Base-by-base conservation (phyloP, 2,329 filamentous ascomycete genomes). In the Pseudophaeomoniella oleicola region DNA sequence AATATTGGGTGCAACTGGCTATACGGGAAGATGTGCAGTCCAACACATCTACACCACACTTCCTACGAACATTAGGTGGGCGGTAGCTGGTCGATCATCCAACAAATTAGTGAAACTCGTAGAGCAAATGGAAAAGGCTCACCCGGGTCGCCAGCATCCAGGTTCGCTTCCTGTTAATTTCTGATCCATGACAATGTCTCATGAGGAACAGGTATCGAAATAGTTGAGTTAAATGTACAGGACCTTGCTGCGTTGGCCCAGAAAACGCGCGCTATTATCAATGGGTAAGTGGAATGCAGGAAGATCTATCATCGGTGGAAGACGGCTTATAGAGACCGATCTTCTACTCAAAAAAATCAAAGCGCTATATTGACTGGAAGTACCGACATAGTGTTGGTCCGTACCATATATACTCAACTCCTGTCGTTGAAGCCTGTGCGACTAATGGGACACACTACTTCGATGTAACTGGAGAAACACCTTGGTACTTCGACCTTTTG, bases 31-130 rank as follows among this genome's bases (percentile, higher is more conserved):
- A 45, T 67, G 81, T 46, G 76, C 76, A 2, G 78, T 78, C 17
- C 78, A 92, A 54, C 75, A 90, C 56, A 79, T 94, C 49, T 68
- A 75, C 36, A 68, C 67, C 11, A 62, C 72, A 44, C 64, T 85
- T 1, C 81, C 86, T 0, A 83, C 80, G 13, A 72, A 84, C 53
- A 57, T 93, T 42, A 85, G 75, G 63, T 94, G 87, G 87, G 87
- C 84, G 11, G 66, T 94, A 38, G 83, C 85, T 32, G 87, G 87
- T 18, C 80, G 87, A 16, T 87, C 82, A n/a, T 63, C 69, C 34
- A 62, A 67, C 34, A 94, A 94, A 56, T 69, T 96, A 3, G 70
- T 80, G 45, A 59, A 62, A 30, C 58, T 94, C 9, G 73, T 76
- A 5, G 63, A 75, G 36, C 74, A 82, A 37, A 69, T 87, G 53